Evolutionary conservation across 2,329 filamentous ascomycete genomes (phyloP), one percentile per base, ranked within the genome.

Genomic region (Cercospora janseana): DNA sequence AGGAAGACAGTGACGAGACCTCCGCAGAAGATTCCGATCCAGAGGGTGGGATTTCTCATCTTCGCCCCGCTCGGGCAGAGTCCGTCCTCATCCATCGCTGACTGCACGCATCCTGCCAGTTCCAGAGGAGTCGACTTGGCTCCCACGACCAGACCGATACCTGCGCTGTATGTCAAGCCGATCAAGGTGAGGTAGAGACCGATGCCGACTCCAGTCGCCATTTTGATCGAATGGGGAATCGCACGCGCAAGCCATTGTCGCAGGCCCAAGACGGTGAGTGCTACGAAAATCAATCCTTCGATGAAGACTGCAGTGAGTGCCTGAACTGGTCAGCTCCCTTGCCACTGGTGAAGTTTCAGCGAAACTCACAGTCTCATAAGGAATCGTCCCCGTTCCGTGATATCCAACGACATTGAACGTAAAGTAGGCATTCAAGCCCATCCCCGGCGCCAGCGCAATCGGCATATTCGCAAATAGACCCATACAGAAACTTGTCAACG

Each of bases 351-450:
- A 6, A n/a, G 6, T 13, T 6, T n/a, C n/a, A 13, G 23, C 4
- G 4, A 3, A 4, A 44, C 41, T 44, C 18, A 44, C 41, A 15
- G 91, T 78, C 46, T 79, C 69, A 65, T 88, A 95, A 1, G 87
- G 82, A 6, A 94, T 83, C 27, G 78, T 75, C 2, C 88, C 88
- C 16, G 75, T 79, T 34, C 88, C 89, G 66, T 91, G 84, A 63
- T 76, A 81, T 3, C 89, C 89, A 49, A 94, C 88, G 35, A 88
- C 85, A 0, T 82, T 86, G 66, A 87, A 94, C 20, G 88, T 80
- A 65, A 94, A 94, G 68, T 94, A 94, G 13, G 88, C 88, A 64
- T 95, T 95, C 48, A 94, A 69, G 20, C 89, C 86, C 85, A 89
- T 87, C 28, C 86, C 86, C 12, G 86, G 85, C 5, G 85, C 86